Evolutionary conservation across 2,329 filamentous ascomycete species (phyloP), one percentile per base, ranked within the genome.

Genomic region (Fusarium penzigii): DNA sequence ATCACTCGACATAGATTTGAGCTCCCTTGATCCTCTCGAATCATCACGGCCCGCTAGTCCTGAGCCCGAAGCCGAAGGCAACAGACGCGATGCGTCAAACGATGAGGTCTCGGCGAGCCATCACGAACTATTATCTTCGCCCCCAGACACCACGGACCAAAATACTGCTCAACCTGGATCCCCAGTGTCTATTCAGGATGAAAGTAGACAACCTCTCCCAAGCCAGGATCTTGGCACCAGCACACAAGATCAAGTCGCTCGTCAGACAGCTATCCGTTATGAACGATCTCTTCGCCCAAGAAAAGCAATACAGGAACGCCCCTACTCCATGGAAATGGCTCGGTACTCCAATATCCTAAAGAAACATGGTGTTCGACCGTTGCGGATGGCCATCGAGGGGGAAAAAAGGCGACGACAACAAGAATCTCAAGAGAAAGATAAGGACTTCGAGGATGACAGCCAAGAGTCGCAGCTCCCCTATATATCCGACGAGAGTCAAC

Each of bases 291-390:
- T 85, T n/a, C 75, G 82, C 7, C 80, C 81, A 1, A 76, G 82
- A 17, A 85, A 84, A 54, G 81, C 81, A 1, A 85, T 85, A 7
- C 82, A 85, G 62, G 74, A 84, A 60, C 81, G 84, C 42, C 82
- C 82, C 4, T 85, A 85, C 56, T 68, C 79, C 6, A 69, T 84
- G 5, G 82, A 85, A 56, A 79, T 76, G 61, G 80, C 75, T 1
- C 75, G 78, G 29, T 84, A 84, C 63, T 78, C 76, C 49, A 79
- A 69, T 3, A 68, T 75, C 17, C 76, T 84, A 59, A 81, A 78
- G 60, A 75, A 76, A 4, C 81, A 81, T 51, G 82, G 82, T 20
- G 67, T 85, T 29, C 77, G 75, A 47, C 82, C 82, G 1, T 62
- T 84, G 34, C 74, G 74, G 48, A 68, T 82, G 39, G 65, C 72